phyloP scores from a whole-genome alignment of 2,329 filamentous ascomycete genomes.

The Aspergillus luchuensis region DNA sequence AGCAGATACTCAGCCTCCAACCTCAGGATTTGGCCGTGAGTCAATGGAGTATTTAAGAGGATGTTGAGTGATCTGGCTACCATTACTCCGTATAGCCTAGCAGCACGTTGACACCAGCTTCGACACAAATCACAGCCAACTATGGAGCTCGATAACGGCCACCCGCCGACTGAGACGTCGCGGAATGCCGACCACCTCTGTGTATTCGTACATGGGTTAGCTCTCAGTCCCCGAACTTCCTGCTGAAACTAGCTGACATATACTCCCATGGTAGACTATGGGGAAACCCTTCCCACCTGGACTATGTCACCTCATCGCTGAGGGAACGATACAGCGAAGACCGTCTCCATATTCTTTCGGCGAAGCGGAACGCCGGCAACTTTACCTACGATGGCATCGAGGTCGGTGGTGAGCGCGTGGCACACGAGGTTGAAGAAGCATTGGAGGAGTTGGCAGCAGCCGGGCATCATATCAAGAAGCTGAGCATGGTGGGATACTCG shows the following conservation, averaged over 20 bases:
- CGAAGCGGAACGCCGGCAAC: conserved; percentile 58
- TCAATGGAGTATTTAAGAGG: background rate
- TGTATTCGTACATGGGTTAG: conserved; percentile 64
- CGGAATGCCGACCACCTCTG: conserved; percentile 56
- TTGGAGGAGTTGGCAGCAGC: conserved; percentile 56
- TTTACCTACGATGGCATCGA: conserved; percentile 70
- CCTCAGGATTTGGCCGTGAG: background rate
- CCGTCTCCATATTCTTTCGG: conserved; percentile 57
- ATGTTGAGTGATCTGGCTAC: background rate
- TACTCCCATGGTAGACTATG: conserved; percentile 50
- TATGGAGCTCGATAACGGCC: conserved; percentile 14
- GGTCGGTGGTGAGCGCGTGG: conserved; percentile 66
- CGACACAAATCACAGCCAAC: background rate
- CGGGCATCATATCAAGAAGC: conserved; percentile 73
- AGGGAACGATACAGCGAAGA: conserved; percentile 53
- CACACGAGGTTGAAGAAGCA: conserved; percentile 63
- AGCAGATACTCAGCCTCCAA: background rate
- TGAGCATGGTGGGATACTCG: conserved; percentile 88
- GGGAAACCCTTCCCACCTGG: conserved; percentile 62
- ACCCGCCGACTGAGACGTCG: conserved; percentile 4
- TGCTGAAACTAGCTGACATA: background rate
- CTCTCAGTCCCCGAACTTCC: background rate
- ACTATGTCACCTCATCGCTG: conserved; percentile 56
- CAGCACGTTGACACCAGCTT: background rate
- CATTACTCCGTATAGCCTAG: background rate